phyloP scores from a whole-genome alignment of 2,329 filamentous ascomycete species.

The Fusarium pseudograminearum region DNA sequence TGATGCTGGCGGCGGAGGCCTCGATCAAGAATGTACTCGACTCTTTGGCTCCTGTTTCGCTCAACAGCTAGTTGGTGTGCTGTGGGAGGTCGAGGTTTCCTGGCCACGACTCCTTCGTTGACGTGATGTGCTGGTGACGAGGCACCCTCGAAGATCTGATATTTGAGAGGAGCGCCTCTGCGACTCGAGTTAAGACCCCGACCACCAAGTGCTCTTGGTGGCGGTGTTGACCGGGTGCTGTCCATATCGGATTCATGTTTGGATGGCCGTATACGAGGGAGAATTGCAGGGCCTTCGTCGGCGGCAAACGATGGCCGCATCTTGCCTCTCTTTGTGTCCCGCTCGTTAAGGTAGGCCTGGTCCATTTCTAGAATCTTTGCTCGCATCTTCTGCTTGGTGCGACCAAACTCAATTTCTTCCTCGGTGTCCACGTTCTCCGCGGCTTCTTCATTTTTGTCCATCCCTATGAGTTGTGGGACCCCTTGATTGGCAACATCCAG shows the following conservation, averaged over 20 bases:
- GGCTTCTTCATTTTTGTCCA: conserved; percentile 74
- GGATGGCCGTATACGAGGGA: conserved; percentile 72
- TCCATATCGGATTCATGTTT: conserved; percentile 68
- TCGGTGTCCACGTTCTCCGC: conserved; percentile 80
- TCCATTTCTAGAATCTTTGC: conserved; percentile 81
- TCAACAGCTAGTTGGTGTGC: conserved; percentile 86
- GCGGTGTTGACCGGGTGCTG: conserved; percentile 59
- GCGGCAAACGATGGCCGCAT: conserved; percentile 56
- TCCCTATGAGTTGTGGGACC: conserved; percentile 73
- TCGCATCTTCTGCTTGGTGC: conserved; percentile 78
- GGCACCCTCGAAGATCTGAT: conserved; percentile 68
- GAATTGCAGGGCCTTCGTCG: conserved; percentile 68
- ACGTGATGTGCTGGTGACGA: conserved; percentile 69
- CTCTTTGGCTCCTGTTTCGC: conserved; percentile 79
- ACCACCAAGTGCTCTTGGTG: conserved; percentile 51
- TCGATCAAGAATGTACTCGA: conserved; percentile 85
- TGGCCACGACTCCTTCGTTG: conserved; percentile 66
- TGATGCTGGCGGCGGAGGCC: conserved; percentile 76
- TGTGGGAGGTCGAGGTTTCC: conserved; percentile 80
- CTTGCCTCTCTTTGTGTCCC: conserved; percentile 69
- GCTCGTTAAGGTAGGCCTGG: conserved; percentile 74
- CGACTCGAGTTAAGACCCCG: conserved; percentile 50
- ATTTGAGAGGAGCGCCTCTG: conserved; percentile 65
- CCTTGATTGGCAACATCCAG: conserved; percentile 75
- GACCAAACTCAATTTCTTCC: conserved; percentile 77